Evolutionary conservation across 2,329 filamentous ascomycete genomes (phyloP).

Genomic region (Pleomassaria siparia): DNA sequence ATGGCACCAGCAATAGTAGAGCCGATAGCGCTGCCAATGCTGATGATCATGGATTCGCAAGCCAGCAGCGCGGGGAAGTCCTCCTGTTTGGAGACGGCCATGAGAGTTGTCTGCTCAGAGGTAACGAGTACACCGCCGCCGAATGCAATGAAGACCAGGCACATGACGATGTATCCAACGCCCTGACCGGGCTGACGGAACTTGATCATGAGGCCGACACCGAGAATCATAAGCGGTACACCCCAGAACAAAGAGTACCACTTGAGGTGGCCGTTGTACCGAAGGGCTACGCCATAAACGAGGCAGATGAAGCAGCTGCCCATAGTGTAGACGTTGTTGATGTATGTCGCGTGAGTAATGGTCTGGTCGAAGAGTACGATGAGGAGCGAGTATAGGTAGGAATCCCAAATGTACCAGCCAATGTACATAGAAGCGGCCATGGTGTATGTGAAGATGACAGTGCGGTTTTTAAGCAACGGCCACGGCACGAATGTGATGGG

Average conservation of each 20-base stretch:
- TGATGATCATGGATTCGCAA: conserved; percentile 60
- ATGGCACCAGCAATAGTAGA: conserved; percentile 61
- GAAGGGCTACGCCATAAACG: conserved; percentile 24
- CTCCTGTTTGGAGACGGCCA: conserved; percentile 26
- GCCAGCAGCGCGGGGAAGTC: conserved; percentile 26
- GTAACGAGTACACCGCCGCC: conserved; percentile 29
- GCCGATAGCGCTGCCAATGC: conserved; percentile 51
- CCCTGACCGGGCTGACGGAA: conserved; percentile 31
- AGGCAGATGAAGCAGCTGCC: conserved; percentile 23
- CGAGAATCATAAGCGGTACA: conserved; percentile 30
- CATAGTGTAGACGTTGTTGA: conserved; percentile 41
- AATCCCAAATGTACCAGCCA: conserved; percentile 38
- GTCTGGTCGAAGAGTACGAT: conserved; percentile 39
- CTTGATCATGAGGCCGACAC: conserved; percentile 34
- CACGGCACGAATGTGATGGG: conserved; percentile 47
- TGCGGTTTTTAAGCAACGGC: conserved; percentile 51
- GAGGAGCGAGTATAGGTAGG: conserved; percentile 45
- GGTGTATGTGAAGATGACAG: conserved; percentile 54
- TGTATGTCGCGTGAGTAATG: conserved; percentile 35
- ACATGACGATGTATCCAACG: conserved; percentile 41
- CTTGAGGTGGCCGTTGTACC: conserved; percentile 24
- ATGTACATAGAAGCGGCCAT: conserved; percentile 42
- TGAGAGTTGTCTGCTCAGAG: conserved; percentile 24
- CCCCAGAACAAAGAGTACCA: conserved; percentile 22
- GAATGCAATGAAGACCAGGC: conserved; percentile 35